These are phyloP conservation scores for Lactifluus piperatus DNA, from an alignment of 768 basidiomycete genomes.

Conservation along the genomic window DNA sequence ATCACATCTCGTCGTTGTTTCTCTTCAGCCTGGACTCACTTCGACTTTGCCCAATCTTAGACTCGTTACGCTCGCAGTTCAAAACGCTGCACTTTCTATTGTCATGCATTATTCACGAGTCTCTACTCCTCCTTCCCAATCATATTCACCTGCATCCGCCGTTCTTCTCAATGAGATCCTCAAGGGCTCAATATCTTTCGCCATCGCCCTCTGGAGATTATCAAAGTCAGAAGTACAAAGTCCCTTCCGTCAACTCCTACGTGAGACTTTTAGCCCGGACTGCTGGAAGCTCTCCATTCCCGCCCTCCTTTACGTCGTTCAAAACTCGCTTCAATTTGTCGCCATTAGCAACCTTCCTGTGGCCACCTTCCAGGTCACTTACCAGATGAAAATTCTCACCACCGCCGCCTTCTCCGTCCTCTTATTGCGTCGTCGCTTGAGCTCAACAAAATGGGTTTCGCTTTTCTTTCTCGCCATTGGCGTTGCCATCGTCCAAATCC, in stretches of 20 bases:
- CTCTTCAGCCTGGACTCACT: background rate
- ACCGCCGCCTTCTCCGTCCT: slow-evolving; percentile 89
- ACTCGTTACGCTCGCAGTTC: slow-evolving; percentile 80
- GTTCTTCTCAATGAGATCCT: slow-evolving; percentile 92
- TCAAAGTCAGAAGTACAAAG: slow-evolving; percentile 32
- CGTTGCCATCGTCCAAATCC: slow-evolving; percentile 92
- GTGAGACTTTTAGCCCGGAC: slow-evolving; percentile 79
- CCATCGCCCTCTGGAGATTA: slow-evolving; percentile 52
- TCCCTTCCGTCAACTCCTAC: slow-evolving; percentile 43
- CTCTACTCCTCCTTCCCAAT: slow-evolving; percentile 61
- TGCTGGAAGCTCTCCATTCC: slow-evolving; percentile 99
- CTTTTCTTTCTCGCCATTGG: slow-evolving; percentile 85
- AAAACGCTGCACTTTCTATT: slow-evolving; percentile 92
- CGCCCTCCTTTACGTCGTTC: slow-evolving; percentile 89
- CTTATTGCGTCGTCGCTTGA: slow-evolving; percentile 68
- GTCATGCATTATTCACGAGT: slow-evolving; percentile 99
- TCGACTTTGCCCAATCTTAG: slow-evolving; percentile 30
- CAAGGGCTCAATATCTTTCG: slow-evolving; percentile 86
- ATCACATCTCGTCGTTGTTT: background rate
- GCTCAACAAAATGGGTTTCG: slow-evolving; percentile 74
- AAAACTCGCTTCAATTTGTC: slow-evolving; percentile 95
- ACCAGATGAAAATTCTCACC: slow-evolving; percentile 98
- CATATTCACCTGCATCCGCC: slow-evolving; percentile 91
- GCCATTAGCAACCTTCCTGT: slow-evolving; percentile 93
- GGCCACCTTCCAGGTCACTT: slow-evolving; percentile 95